phyloP scores from a whole-genome alignment of 2,329 filamentous ascomycete species.

The Cytospora piceae region DNA sequence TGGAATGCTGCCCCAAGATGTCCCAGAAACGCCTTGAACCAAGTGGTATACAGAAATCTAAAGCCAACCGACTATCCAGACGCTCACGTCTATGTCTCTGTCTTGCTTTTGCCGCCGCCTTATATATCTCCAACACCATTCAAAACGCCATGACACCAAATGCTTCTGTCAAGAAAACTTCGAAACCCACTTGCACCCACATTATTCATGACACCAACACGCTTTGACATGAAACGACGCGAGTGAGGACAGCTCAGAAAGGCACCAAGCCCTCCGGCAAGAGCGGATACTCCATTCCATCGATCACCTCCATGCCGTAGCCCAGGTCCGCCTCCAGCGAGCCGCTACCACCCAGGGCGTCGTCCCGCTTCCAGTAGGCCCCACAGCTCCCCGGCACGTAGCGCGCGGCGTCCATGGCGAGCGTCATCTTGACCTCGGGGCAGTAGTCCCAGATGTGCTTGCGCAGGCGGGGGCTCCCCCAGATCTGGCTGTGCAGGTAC shows the following conservation, averaged over 20 bases:
- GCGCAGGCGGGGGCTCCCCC: constrained; percentile 49
- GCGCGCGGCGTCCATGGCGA: constrained; percentile 54
- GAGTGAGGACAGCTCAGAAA: constrained; percentile 36
- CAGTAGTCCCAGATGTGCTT: constrained; percentile 58
- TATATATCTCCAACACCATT: neutral
- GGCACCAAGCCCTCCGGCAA: constrained; percentile 42
- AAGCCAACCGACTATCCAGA: neutral
- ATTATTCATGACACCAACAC: neutral
- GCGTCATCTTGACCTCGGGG: constrained; percentile 50
- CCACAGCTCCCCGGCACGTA: constrained; percentile 54
- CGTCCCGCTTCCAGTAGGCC: constrained; percentile 50
- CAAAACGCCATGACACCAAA: neutral
- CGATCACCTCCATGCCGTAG: constrained; percentile 46
- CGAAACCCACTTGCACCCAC: neutral
- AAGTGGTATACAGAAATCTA: neutral
- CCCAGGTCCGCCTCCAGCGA: constrained; percentile 36
- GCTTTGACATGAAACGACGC: too few species aligned
- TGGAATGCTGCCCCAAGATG: neutral
- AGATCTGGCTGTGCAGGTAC: constrained; percentile 48
- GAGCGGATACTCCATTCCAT: constrained; percentile 46
- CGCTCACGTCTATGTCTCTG: neutral
- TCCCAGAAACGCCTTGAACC: neutral
- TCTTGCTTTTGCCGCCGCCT: neutral
- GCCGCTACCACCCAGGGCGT: constrained; percentile 25
- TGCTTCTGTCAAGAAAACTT: neutral